Evolutionary conservation across 164 flowering plant species (phyloP), one percentile per base, ranked within the genome.

Genomic region (Chimonanthus praecox): DNA sequence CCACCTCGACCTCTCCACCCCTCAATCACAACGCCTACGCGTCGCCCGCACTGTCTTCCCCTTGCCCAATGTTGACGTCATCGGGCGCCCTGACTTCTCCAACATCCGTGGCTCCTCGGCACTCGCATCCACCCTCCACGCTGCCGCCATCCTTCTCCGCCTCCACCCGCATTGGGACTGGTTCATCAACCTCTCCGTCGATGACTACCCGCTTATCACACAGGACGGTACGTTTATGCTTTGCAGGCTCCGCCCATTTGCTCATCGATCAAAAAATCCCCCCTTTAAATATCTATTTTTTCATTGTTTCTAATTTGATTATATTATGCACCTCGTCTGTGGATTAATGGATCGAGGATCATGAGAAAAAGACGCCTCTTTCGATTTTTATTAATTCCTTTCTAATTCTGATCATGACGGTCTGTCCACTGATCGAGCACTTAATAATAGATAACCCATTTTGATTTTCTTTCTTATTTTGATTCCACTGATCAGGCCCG

Each of bases 201-300:
- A 50, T 3, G 94, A 93, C 82, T 95, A 95, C 77, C 99, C 99
- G 4, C 94, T 95, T 68, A 87, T 93, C 44, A 84, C 97, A 7
- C 99, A 95, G 80, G 99, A 95, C 78, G 99, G 99, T 93, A 84
- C 10, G 50, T 4, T 67, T 84, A 11, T 74, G 46, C 4, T 9
- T 54, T 58, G 68, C 47, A 61, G 13, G n/a, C 7, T 13, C 43
- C 67, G 1, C 33, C 33, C 33, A 33, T 33, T 33, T 33, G 33
- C 33, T 33, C 44, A 50, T 71, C 20, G 3, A 6, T 48, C 43
- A 8, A 4, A 16, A n/a, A 20, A 16, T 15, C 2, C 20, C 6
- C 7, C 47, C 51, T 18, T 50, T 69, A 43, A 8, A 48, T 69
- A 6, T 44, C 47, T 66, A 1, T 5, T 58, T 44, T n/a, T 72